Percentiles rank a stretch among this genome's conserved stretches.
Evolutionary conservation across 805 yeast genomes (phyloP).

Genomic region (Metschnikowia baotianmanensis): DNA sequence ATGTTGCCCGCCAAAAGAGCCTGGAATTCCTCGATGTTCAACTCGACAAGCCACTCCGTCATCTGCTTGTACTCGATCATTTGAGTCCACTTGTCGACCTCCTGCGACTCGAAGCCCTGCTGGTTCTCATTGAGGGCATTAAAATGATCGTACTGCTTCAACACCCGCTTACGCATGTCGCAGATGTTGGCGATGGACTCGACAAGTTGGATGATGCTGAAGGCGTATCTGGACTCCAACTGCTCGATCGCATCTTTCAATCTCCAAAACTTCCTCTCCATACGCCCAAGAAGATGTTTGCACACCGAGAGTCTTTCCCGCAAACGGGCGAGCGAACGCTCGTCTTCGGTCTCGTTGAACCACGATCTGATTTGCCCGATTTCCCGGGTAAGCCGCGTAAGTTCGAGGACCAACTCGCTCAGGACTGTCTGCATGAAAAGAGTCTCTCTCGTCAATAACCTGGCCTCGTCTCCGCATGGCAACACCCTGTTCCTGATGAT

Average conservation of each 20-base stretch:
- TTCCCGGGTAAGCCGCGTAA: neutral
- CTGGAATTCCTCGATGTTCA: slow-evolving; percentile 1
- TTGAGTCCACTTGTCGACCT: slow-evolving; percentile 3
- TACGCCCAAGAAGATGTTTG: neutral
- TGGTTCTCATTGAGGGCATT: neutral
- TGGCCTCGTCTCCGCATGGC: slow-evolving; percentile 7
- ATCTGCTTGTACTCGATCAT: slow-evolving; percentile 3
- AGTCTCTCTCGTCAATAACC: slow-evolving; percentile 5
- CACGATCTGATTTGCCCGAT: neutral
- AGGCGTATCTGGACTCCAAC: neutral
- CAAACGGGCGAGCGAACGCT: neutral
- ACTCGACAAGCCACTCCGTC: slow-evolving; percentile 4
- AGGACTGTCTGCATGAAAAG: neutral
- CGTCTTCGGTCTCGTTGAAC: neutral
- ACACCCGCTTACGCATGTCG: neutral
- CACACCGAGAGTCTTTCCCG: neutral
- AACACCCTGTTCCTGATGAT: slow-evolving; percentile 1
- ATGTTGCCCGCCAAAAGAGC: slow-evolving; percentile 3
- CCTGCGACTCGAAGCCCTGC: neutral
- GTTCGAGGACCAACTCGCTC: neutral
- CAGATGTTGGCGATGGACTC: slow-evolving; percentile 1
- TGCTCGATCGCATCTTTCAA: neutral
- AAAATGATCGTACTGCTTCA: slow-evolving; percentile 5
- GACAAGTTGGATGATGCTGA: neutral
- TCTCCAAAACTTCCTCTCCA: neutral